Evolutionary conservation across 2,329 filamentous ascomycete species (phyloP).

Genomic region (Ambrosiella xylebori): DNA sequence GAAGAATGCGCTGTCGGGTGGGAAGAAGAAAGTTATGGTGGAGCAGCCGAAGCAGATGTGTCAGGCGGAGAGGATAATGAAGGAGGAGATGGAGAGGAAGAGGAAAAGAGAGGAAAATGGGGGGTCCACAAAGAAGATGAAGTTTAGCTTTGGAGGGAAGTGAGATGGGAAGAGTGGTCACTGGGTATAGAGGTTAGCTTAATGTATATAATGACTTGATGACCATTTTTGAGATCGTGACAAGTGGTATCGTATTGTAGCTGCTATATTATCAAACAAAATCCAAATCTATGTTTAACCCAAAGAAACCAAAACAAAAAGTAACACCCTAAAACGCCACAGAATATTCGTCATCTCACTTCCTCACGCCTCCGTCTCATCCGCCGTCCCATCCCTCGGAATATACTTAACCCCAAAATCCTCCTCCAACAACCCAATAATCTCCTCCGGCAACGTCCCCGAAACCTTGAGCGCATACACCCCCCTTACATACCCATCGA

Average conservation of each 20-base stretch:
- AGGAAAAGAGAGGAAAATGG: slow-evolving; percentile 33
- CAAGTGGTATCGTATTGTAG: too few relatives aligned
- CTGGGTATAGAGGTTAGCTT: neutral
- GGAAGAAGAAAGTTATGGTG: slow-evolving; percentile 37
- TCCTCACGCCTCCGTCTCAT: neutral
- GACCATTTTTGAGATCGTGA: neutral
- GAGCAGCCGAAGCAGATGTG: slow-evolving; percentile 68
- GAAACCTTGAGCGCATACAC: slow-evolving; percentile 93
- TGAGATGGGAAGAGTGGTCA: neutral
- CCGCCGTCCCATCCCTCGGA: slow-evolving; percentile 29
- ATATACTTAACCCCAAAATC: slow-evolving; percentile 49
- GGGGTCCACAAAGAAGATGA: slow-evolving; percentile 29
- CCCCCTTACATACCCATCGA: slow-evolving; percentile 74
- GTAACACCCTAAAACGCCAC: slow-evolving; percentile 32
- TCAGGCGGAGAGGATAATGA: slow-evolving; percentile 79
- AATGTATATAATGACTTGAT: neutral
- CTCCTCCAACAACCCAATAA: slow-evolving; percentile 42
- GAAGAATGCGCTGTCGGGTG: slow-evolving; percentile 12
- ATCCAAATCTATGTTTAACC: neutral
- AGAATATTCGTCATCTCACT: neutral
- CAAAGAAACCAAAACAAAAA: neutral
- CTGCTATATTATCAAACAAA: neutral
- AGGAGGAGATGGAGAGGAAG: slow-evolving; percentile 61
- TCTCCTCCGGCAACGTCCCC: slow-evolving; percentile 55
- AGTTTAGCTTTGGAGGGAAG: slow-evolving; percentile 11